Evolutionary conservation across 1,284 basidiomycete genomes (phyloP), one percentile per base, ranked within the genome.

Genomic region (Volvariella surrecta): DNA sequence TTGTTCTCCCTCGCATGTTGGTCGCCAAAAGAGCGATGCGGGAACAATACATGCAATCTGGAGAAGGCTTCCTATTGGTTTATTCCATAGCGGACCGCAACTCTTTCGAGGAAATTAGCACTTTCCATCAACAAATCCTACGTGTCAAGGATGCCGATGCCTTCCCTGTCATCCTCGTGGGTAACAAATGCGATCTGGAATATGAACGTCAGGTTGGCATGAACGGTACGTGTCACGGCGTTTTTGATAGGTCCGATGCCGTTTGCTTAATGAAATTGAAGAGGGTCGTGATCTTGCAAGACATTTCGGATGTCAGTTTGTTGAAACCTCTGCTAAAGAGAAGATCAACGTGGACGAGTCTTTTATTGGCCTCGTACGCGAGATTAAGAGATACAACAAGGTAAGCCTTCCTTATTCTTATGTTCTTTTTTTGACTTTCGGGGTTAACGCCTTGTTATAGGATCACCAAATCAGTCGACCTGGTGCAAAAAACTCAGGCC

Each of bases 81-180:
- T 99, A 99, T 69, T 94, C 91, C 50, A 98, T 99, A 69, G 98
- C 94, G n/a, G 96, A 92, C 35, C 82, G 95, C 53, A 92, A 91
- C 67, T 97, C 93, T 37, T 99, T 98, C 58, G 94, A 98, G 65
- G 90, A 93, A 74, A 94, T 97, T 58, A 88, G 80, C 63, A 93
- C 89, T 1, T 97, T 98, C 78, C 91, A 98, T 63, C 93, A 97
- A 63, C 95, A 99, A 63, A 98, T 97, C 53, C 74, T 95, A 45
- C 80, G 90, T 42, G 86, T 98, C 52, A 98, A 99, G 70, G 95
- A 99, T 68, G 89, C 90, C 64, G 96, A 99, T 67, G 83, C 82
- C 40, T 97, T 98, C 77, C 96, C 95, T 21, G 90, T 97, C 52
- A 90, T 99, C 49, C 87, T 99, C 42, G 92, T 98, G 6, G 96